phyloP scores from a whole-genome alignment of 148 eudicot species.

The Nepenthes mirabilis region DNA sequence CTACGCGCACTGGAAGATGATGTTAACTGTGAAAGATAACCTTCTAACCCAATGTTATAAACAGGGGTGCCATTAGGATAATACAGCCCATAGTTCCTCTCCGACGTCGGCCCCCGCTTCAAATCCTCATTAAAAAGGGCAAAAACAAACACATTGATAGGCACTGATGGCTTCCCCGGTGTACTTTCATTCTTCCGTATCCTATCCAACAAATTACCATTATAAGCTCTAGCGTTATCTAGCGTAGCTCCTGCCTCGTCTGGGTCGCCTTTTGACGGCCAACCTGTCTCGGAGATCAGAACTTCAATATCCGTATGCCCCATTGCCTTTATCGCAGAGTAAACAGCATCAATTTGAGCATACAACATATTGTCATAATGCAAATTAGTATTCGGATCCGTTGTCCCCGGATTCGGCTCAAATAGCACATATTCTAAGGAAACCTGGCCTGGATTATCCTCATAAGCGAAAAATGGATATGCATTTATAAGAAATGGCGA shows the following conservation, averaged over 20 bases:
- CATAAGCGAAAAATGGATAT: constrained; percentile 11
- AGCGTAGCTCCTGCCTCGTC: constrained; percentile 8
- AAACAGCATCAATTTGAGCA: constrained; percentile 13
- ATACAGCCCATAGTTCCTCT: constrained; percentile 13
- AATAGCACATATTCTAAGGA: constrained; percentile 6
- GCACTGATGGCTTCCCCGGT: constrained; percentile 6
- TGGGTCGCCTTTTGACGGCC: constrained; percentile 9
- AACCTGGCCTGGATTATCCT: not conserved
- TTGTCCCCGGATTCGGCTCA: constrained; percentile 6
- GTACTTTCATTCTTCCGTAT: constrained; percentile 1
- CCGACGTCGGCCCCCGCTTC: constrained; percentile 11
- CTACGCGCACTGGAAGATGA: not conserved
- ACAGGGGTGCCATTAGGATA: constrained; percentile 7
- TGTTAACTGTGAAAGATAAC: not conserved
- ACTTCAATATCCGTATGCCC: constrained; percentile 3
- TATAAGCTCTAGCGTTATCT: constrained; percentile 3
- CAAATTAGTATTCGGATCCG: constrained; percentile 5
- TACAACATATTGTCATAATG: constrained; percentile 12
- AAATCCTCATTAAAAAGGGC: constrained; percentile 12
- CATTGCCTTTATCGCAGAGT: constrained; percentile 3
- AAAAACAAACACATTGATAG: constrained; percentile 3
- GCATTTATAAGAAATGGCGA: constrained; percentile 12
- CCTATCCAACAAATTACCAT: constrained; percentile 6
- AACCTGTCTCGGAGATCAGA: constrained; percentile 11
- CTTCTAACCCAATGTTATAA: constrained; percentile 6